Evolutionary conservation across 2,329 filamentous ascomycete genomes (phyloP), one percentile per base, ranked within the genome.

Genomic region (Monosporascus cannonballus): DNA sequence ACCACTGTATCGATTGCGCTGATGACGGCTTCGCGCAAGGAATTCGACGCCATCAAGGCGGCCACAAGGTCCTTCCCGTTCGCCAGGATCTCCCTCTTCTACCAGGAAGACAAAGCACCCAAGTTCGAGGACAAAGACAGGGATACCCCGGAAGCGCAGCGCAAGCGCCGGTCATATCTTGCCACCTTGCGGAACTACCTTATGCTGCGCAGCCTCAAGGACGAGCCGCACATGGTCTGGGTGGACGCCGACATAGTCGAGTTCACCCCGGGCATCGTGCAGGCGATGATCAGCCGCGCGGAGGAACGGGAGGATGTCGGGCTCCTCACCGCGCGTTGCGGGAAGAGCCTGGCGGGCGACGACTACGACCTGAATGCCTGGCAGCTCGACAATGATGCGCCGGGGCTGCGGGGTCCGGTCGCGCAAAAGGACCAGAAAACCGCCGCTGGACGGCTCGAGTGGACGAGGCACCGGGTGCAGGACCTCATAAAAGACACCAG

Each of bases 311-410:
- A 22, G 6, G 59, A 65, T 18, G 63, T 64, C 5, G 66, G 67
- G 1, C 59, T 71, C 39, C 59, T 71, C 47, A 71, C 68, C 14
- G 63, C 67, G 6, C 55, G 64, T 20, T 70, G 67, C 56, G 56
- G 56, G 18, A 61, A 66, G 50, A 62, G 63, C 51, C 56, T 62
- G 36, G 63, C 61, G 7, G 42, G 22, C 22, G 51, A 57, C 17
- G 69, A 70, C 48, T 71, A 70, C 55, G 69, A 71, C 56, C 67
- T 66, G 57, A 70, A 69, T 48, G 64, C 68, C 6, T 71, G 69
- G 68, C 57, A 57, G 5, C 53, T 64, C 27, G 60, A 56, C 48
- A 18, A 14, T 14, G 22, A 25, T 5, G 42, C 42, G 6, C 42
- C 42, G 11, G 42, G 42, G 14, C 42, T 46, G 17, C 20, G 24